These are phyloP conservation scores for Coemansia guatemalensis DNA, from an alignment of 192 early-diverging fungal species.

Conservation along the genomic window DNA sequence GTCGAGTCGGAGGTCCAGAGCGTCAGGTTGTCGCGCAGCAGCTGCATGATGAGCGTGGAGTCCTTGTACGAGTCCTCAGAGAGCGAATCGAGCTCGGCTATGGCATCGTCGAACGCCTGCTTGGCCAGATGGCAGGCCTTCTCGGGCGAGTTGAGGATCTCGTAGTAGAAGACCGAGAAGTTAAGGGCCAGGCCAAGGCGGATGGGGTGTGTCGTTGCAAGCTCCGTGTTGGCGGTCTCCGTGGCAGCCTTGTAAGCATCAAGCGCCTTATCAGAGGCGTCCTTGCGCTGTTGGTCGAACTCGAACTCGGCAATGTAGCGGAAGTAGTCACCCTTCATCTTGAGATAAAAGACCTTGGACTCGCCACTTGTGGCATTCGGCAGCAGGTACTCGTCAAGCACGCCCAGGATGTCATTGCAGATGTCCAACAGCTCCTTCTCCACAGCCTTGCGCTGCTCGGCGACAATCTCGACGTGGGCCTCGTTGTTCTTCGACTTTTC, in stretches of 20 bases:
- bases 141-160: conserved; percentile 94
- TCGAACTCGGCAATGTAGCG: conserved; percentile 99
- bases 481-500: conserved; percentile 87
- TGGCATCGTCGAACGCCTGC: conserved; percentile 95
- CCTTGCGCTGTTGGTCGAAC: conserved; percentile 80
- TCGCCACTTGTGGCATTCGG: conserved; percentile 86
- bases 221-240: conserved; percentile 77
- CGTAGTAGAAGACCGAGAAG: conserved; percentile 98
- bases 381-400: conserved; percentile 87
- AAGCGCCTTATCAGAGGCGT: conserved; percentile 83
- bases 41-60: conserved; percentile 96
- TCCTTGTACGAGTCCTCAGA: conserved; percentile 97
- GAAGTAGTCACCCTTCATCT: conserved; percentile 99
- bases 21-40: conserved; percentile 95
- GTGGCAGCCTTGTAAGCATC: conserved; percentile 96
- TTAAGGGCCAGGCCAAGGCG: conserved; percentile 96
- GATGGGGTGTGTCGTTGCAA: conserved; percentile 93
- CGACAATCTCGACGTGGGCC: conserved; percentile 81
- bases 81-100: conserved; percentile 91
- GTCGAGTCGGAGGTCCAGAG: conserved; percentile 96
- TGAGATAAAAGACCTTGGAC: conserved; percentile 99
- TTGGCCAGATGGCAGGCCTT: conserved; percentile 89
- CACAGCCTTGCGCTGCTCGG: conserved; percentile 88
- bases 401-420: conserved; percentile 91
- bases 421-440: conserved; percentile 93